Evolutionary conservation across 345 rosid species (phyloP).

Genomic region (Citrus sp.): DNA sequence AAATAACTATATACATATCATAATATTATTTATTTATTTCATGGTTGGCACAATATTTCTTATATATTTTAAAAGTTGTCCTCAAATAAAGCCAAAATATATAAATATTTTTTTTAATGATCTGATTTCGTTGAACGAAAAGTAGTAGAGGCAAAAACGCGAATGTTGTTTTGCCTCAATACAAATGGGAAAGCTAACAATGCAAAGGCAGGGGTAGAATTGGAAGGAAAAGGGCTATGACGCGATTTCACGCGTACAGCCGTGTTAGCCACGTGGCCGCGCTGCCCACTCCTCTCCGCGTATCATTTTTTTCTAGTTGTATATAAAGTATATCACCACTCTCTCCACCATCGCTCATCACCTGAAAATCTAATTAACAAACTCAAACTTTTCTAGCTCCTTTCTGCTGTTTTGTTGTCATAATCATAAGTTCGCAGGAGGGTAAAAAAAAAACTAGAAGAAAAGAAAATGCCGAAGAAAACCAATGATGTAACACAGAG

Average conservation of each 20-base stretch:
- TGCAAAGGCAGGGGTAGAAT: conserved; percentile 3
- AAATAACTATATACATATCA: too few relatives aligned
- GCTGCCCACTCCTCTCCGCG: conserved; percentile 23
- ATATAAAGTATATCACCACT: neutral
- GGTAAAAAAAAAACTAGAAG: too few relatives aligned
- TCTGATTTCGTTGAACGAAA: neutral
- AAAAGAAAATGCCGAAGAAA: conserved; percentile 31
- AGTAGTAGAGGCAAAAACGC: neutral
- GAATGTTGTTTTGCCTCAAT: neutral
- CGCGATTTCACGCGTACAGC: conserved; percentile 25
- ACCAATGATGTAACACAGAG: conserved; percentile 16
- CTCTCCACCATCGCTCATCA: neutral
- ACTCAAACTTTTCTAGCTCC: neutral
- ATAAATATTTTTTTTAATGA: too few relatives aligned
- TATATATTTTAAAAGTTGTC: too few relatives aligned
- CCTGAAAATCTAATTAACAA: neutral
- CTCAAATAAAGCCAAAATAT: too few relatives aligned
- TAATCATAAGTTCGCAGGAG: too few relatives aligned
- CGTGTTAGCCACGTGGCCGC: conserved; percentile 17
- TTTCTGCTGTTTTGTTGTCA: too few relatives aligned
- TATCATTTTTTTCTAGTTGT: neutral
- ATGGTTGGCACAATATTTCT: fast-evolving
- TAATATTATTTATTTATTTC: too few relatives aligned
- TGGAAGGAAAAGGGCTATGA: conserved; percentile 1
- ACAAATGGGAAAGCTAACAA: neutral